A percentile compares a stretch with the other conserved stretches of the same genome.
Conservation (phyloP, 495 filamentous ascomycete genomes). For the Neurospora sp. region DNA sequence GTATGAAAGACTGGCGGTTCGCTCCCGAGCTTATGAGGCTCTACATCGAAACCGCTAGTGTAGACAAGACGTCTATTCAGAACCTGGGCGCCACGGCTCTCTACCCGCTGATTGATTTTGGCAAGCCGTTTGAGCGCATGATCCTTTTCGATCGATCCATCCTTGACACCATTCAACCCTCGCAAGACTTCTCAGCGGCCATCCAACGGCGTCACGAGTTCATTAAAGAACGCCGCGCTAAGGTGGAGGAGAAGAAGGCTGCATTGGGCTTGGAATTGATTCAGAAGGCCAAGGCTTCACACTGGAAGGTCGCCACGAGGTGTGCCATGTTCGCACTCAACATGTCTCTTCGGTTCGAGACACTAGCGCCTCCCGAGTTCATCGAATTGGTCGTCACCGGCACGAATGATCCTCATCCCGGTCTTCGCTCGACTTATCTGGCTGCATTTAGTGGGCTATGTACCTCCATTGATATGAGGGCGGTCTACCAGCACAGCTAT, state of each 20-base stretch:
- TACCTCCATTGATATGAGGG: conserved; percentile 72
- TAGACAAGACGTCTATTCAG: conserved; percentile 90
- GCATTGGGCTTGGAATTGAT: conserved; percentile 73
- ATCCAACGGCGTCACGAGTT: conserved; percentile 58
- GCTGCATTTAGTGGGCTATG: conserved; percentile 73
- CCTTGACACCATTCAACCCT: conserved; percentile 63
- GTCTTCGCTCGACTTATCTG: conserved; percentile 69
- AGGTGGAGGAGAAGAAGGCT: conserved; percentile 75
- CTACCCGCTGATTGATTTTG: conserved; percentile 86
- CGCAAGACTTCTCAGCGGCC: conserved; percentile 50
- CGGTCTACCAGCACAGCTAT: conserved; percentile 75
- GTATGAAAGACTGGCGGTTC: conserved; percentile 85
- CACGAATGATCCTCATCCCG: conserved; percentile 82
- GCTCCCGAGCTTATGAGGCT: conserved; percentile 74
- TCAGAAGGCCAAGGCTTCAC: conserved; percentile 62
- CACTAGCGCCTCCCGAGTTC: conserved; percentile 67
- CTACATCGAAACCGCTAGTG: conserved; percentile 80
- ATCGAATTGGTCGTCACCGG: conserved; percentile 77
- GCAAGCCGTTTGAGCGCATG: conserved; percentile 72
- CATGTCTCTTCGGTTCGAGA: conserved; percentile 80
- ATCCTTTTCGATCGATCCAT: conserved; percentile 70
- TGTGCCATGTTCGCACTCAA: conserved; percentile 83
- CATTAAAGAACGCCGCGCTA: conserved; percentile 60
- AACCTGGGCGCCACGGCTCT: conserved; percentile 72
- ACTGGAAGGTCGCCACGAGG: conserved; percentile 92